phyloP scores from a whole-genome alignment of 1,139 yeast genomes.

The Citeromyces hawaiiensis region DNA sequence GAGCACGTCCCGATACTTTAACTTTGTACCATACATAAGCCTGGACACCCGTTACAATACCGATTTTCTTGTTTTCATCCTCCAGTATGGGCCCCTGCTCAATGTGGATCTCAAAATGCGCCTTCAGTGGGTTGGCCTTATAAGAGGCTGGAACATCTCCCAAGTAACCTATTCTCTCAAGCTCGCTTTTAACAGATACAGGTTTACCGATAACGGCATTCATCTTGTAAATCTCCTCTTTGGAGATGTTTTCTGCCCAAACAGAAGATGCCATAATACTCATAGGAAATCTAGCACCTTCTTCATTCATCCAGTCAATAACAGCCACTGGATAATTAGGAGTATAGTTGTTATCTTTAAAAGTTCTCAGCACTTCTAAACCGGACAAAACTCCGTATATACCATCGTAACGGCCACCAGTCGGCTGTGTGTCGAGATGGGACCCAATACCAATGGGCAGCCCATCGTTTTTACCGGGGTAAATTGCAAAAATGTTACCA shows the following conservation, averaged over 20 bases:
- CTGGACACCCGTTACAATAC: slow-evolving; percentile 56
- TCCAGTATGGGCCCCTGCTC: slow-evolving; percentile 70
- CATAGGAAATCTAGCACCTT: slow-evolving; percentile 65
- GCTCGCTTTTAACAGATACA: slow-evolving; percentile 38
- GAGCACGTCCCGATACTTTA: slow-evolving; percentile 43
- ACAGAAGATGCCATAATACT: slow-evolving; percentile 54
- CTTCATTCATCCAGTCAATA: slow-evolving; percentile 66
- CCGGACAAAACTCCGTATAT: slow-evolving; percentile 58
- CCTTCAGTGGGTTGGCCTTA: slow-evolving; percentile 40
- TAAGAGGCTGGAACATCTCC: slow-evolving; percentile 37
- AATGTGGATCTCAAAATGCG: slow-evolving; percentile 64
- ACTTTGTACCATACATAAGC: slow-evolving; percentile 52
- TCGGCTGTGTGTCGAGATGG: slow-evolving; percentile 70
- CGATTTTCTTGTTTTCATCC: slow-evolving; percentile 37
- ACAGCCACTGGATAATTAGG: slow-evolving; percentile 58
- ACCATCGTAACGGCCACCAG: slow-evolving; percentile 68
- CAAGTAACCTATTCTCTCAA: slow-evolving; percentile 47
- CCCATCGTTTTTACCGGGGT: slow-evolving; percentile 38
- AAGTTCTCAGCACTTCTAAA: slow-evolving; percentile 49
- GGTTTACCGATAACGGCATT: slow-evolving; percentile 39
- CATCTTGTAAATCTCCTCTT: slow-evolving; percentile 34
- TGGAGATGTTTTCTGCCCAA: slow-evolving; percentile 40
- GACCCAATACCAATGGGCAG: slow-evolving; percentile 61
- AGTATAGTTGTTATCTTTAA: slow-evolving; percentile 39
- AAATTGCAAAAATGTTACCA: slow-evolving; percentile 56